A percentile compares a stretch with the other conserved stretches of the same genome.
These are phyloP conservation scores for Hyaloscypha hepaticicola DNA, from an alignment of 495 filamentous ascomycete genomes.

Conservation along the genomic window DNA sequence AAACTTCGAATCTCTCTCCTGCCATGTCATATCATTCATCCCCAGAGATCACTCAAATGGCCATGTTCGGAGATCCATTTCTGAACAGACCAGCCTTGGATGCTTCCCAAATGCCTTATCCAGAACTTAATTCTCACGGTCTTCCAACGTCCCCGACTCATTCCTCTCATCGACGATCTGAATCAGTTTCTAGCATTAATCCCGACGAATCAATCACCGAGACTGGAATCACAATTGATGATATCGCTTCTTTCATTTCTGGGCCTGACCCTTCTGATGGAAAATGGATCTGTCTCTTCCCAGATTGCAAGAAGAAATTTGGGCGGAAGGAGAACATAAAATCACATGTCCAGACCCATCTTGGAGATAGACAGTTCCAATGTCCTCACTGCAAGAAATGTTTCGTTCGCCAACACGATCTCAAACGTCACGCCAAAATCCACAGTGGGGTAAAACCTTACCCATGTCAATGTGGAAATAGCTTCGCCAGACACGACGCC, in stretches of 20 bases:
- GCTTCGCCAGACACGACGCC: slow-evolving; percentile 91
- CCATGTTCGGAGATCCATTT: slow-evolving; percentile 34
- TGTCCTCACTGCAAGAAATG: slow-evolving; percentile 88
- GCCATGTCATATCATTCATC: slow-evolving; percentile 41
- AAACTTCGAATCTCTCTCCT: slow-evolving; percentile 25
- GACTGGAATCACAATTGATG: slow-evolving; percentile 82
- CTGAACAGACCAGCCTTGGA: slow-evolving; percentile 39
- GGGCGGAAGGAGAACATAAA: slow-evolving; percentile 97
- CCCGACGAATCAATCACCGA: slow-evolving; percentile 54
- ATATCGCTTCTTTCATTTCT: slow-evolving; percentile 81
- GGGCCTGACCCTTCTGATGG: slow-evolving; percentile 72
- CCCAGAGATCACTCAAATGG: slow-evolving; percentile 38
- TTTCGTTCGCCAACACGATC: slow-evolving; percentile 94
- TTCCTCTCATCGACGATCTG: slow-evolving; percentile 47
- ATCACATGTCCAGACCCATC: slow-evolving; percentile 94
- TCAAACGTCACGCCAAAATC: slow-evolving; percentile 95
- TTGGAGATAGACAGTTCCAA: slow-evolving; percentile 89
- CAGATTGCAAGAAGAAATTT: slow-evolving; percentile 79
- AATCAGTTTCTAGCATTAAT: slow-evolving; percentile 56
- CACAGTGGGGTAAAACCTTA: slow-evolving; percentile 93
- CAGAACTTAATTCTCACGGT: slow-evolving; percentile 24
- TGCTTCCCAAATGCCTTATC: slow-evolving; percentile 23
- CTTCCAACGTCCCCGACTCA: slow-evolving; percentile 32
- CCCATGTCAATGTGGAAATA: slow-evolving; percentile 84
- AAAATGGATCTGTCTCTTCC: slow-evolving; percentile 84